Evolutionary conservation across 495 filamentous ascomycete genomes (phyloP), one percentile per base, ranked within the genome.

Genomic region (Podospora tetraspora): DNA sequence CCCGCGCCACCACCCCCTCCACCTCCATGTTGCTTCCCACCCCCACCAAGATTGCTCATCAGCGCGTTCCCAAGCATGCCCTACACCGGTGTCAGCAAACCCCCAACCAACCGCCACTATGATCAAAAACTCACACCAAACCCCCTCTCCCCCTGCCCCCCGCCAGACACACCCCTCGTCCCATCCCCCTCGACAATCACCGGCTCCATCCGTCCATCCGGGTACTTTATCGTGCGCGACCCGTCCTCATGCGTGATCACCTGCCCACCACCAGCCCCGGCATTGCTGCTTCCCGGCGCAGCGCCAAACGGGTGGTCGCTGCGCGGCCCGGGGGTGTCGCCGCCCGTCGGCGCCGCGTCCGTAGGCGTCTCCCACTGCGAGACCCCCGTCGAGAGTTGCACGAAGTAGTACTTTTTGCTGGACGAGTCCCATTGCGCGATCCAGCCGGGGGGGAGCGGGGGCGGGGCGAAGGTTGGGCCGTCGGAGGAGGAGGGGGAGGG

Each of bases 341-440:
- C 71, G 61, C 76, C 75, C 23, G 74, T 79, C 22, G 84, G 86
- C 7, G 84, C 87, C 52, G 89, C 82, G 64, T 89, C 81, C 22
- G 87, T 91, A 24, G 91, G 91, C 16, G 90, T 83, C 3, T 92
- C 89, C 91, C 91, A 94, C 77, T 91, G 90, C 59, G 89, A 91
- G 27, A 87, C 81, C 24, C 90, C 91, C 3, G 90, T 93, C 57
- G 88, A 85, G 52, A 91, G 81, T 71, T 93, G 89, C 32, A 94
- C 91, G 74, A 85, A 94, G 76, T 94, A 94, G 79, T 93, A 94
- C 74, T 90, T 88, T 59, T 86, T 85, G 63, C 84, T 87, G 59
- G 82, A 75, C 61, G 87, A 89, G 75, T 94, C 91, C 90, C 91
- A 93, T 77, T 94, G 91, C 22, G 91, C 89, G 69, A 93, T 90